These are phyloP conservation scores for Mycena amicta DNA, from an alignment of 768 basidiomycete species.

Conservation along the genomic window DNA sequence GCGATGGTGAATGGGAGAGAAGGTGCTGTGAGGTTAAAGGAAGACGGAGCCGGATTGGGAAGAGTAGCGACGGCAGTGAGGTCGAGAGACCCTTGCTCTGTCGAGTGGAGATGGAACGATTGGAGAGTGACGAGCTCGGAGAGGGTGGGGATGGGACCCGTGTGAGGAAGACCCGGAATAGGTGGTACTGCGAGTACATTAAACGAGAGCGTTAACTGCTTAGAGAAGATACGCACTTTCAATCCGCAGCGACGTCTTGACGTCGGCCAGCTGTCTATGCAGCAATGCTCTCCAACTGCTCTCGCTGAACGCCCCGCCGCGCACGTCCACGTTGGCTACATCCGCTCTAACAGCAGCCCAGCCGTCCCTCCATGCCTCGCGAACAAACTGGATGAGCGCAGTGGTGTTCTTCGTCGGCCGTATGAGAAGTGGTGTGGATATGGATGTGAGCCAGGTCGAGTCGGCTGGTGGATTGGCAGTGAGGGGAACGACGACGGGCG, in stretches of 20 bases:
- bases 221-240: slow-evolving; percentile 49
- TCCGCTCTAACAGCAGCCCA: slow-evolving; percentile 45
- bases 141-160: slow-evolving; percentile 53
- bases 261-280: slow-evolving; percentile 43
- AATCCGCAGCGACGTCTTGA: slow-evolving; percentile 50
- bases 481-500: slow-evolving; percentile 58
- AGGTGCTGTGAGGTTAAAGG: slow-evolving; percentile 54
- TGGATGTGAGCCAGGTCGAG: slow-evolving; percentile 57
- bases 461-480: slow-evolving; percentile 54
- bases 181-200: slow-evolving; percentile 51
- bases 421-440: slow-evolving; percentile 54
- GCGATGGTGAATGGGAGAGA: slow-evolving; percentile 64
- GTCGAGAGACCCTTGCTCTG: slow-evolving; percentile 34
- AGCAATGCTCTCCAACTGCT: slow-evolving; percentile 51
- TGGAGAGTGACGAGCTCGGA: slow-evolving; percentile 62
- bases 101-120: slow-evolving; percentile 48
- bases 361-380: slow-evolving; percentile 61
- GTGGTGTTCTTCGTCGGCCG: slow-evolving; percentile 56
- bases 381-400: slow-evolving; percentile 51
- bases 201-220: background rate
- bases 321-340: slow-evolving; percentile 46
- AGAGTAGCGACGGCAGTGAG: slow-evolving; percentile 58
- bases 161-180: slow-evolving; percentile 65
- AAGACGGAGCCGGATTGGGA: slow-evolving; percentile 57
- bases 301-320: slow-evolving; percentile 50